These are phyloP conservation scores for Castanea crenata DNA, from an alignment of 306 rosid species.

Conservation along the genomic window DNA sequence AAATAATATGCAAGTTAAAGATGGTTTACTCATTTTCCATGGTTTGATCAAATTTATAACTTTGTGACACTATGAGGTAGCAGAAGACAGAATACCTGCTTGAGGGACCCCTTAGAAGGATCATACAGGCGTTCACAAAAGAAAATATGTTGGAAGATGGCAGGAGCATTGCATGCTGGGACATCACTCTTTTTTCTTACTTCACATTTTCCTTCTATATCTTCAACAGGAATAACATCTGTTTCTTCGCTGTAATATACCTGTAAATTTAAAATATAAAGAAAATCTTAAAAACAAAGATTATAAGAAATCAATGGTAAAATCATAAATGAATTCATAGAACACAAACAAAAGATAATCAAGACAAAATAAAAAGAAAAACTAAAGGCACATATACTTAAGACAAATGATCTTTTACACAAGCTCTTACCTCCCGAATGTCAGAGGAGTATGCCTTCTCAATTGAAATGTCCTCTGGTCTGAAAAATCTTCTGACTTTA, in stretches of 20 bases:
- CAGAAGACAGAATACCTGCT: constrained; percentile 34
- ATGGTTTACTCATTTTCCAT: not conserved
- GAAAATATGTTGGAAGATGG: constrained; percentile 44
- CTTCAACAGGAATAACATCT: constrained; percentile 17
- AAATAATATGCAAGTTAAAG: not conserved
- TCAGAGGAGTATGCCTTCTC: constrained; percentile 63
- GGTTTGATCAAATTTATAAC: not conserved
- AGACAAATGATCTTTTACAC: not conserved
- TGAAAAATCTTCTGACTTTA: constrained; percentile 77
- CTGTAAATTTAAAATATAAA: constrained; percentile 15
- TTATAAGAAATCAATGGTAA: not conserved
- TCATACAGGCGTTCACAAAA: constrained; percentile 53
- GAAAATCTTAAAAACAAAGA: not conserved
- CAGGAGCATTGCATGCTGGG: constrained; percentile 28
- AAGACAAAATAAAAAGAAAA: not conserved
- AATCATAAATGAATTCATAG: not conserved
- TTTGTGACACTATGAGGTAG: not conserved
- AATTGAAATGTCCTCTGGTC: constrained; percentile 84
- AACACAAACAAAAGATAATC: not conserved
- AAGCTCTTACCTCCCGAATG: constrained; percentile 44
- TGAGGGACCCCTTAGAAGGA: constrained; percentile 49
- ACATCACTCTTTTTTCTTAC: constrained; percentile 45
- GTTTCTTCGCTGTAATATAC: constrained; percentile 50
- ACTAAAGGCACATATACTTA: not conserved
- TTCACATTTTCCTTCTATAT: constrained; percentile 51